Percentiles rank a stretch among this genome's conserved stretches.
Evolutionary conservation across 1,139 yeast species (phyloP).

Genomic region (Scheffersomyces parashehatae): DNA sequence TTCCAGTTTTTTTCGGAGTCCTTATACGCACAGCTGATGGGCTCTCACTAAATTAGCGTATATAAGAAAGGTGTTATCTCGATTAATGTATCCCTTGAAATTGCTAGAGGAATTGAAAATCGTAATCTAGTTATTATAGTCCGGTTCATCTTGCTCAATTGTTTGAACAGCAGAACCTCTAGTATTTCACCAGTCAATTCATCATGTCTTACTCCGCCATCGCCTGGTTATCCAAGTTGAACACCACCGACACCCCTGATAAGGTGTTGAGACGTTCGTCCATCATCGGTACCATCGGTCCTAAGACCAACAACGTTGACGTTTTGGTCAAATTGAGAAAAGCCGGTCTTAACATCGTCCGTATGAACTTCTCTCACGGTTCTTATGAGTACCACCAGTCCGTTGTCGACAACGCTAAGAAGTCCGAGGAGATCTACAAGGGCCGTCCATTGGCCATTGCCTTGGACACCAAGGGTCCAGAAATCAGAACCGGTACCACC

Average conservation of each 20-base stretch:
- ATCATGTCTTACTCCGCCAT: conserved; percentile 32
- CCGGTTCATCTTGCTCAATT: too few relatives aligned
- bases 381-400: conserved; percentile 95
- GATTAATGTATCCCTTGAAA: too few relatives aligned
- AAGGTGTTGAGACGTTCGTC: conserved; percentile 90
- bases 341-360: conserved; percentile 95
- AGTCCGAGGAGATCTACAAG: conserved; percentile 84
- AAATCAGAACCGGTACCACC: conserved; percentile 98
- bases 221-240: conserved; percentile 81
- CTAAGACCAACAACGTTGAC: conserved; percentile 92
- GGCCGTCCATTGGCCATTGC: conserved; percentile 99
- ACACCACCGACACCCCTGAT: conserved; percentile 78
- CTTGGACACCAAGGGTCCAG: conserved; percentile 99
- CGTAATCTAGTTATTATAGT: too few relatives aligned
- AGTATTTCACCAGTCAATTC: not conserved
- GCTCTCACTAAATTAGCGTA: too few relatives aligned
- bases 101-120: too few relatives aligned
- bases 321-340: conserved; percentile 84
- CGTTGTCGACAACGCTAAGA: conserved; percentile 93
- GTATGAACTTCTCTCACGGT: conserved; percentile 99
- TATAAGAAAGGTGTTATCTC: too few relatives aligned
- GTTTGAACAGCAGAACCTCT: too few relatives aligned
- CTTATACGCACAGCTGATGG: too few relatives aligned
- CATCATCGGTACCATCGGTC: conserved; percentile 97
- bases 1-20: too few relatives aligned